Base-by-base conservation (phyloP, 192 early-diverging fungal genomes). In the Backusella psychrophila region DNA sequence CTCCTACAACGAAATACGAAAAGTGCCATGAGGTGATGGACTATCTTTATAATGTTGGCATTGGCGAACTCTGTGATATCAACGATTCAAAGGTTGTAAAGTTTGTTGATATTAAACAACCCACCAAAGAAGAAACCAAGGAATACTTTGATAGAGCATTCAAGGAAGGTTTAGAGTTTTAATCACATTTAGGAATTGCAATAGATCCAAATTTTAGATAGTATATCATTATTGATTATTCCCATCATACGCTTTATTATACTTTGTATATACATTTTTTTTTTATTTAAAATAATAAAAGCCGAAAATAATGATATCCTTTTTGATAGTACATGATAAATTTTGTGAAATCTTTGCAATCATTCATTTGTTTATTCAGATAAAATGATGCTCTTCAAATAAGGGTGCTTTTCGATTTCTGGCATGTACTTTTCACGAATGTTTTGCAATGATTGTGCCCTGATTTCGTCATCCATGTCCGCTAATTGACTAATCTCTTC, bases 391-490 rank as follows among this genome's bases (percentile, higher is more conserved):
- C 17, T 23, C 39, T 49, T 71, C 31, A 93, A 85, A 80, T 91
- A 95, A 29, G 87, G 49, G 67, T 90, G 93, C n/a, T 69, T 56
- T 15, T 91, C 72, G 42, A 95, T 85, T 39, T 87, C 81, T 6
- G n/a, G 35, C 31, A 77, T 75, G 80, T 91, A 93, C 77, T 94
- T 90, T 1, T 71, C 78, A 42, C 78, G 77, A 19, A 95, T 78
- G 34, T 69, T 78, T 11, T 75, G 73, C 66, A 93, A 75, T 17
- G 73, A 69, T 59, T 84, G 31, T 1, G 81, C 77, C 5, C 86
- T 67, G 26, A 76, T 81, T n/a, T 82, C 75, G 3, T 71, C 74
- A 7, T 74, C 74, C 17, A 87, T 65, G 6, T 84, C 81, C 1
- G 81, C 78, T 1, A 82, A 84, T 9, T 52, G 66, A 0, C 79